Percentiles rank a stretch among this genome's conserved stretches.
These are phyloP conservation scores for Penicillium sp. DNA, from an alignment of 2,329 filamentous ascomycete species.

Conservation along the genomic window DNA sequence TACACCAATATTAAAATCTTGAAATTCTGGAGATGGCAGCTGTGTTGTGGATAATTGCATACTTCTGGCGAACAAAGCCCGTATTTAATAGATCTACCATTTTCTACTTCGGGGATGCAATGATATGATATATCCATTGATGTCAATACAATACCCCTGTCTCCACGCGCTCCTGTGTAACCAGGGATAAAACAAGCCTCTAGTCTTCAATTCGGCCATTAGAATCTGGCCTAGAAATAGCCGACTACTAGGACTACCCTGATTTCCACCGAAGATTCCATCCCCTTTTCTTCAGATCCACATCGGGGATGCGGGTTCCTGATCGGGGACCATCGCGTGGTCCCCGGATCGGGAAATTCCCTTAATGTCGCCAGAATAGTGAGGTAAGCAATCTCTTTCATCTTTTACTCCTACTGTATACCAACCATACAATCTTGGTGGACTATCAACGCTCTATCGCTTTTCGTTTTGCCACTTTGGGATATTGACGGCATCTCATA, in stretches of 20 bases:
- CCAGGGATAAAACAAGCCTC: background rate
- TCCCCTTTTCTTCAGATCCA: background rate
- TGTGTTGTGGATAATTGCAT: background rate
- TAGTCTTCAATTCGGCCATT: background rate
- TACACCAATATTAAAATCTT: too few species aligned
- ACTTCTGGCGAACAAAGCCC: background rate
- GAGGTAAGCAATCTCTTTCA: background rate
- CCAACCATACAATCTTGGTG: background rate
- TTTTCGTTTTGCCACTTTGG: background rate
- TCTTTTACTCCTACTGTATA: background rate
- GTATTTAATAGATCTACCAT: background rate
- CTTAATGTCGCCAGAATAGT: constrained; percentile 4
- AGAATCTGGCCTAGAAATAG: background rate
- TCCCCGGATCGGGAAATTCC: constrained; percentile 20
- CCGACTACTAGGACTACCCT: background rate
- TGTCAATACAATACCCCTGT: background rate
- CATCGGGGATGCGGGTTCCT: constrained; percentile 7
- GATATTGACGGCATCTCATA: background rate
- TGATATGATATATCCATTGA: background rate
- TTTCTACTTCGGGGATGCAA: background rate
- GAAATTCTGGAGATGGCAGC: too few species aligned
- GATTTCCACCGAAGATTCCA: background rate
- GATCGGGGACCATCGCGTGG: constrained; percentile 21
- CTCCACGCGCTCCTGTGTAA: background rate
- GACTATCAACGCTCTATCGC: background rate